Evolutionary conservation across 2,329 filamentous ascomycete species (phyloP), one percentile per base, ranked within the genome.

Genomic region (Fusarium humuli): DNA sequence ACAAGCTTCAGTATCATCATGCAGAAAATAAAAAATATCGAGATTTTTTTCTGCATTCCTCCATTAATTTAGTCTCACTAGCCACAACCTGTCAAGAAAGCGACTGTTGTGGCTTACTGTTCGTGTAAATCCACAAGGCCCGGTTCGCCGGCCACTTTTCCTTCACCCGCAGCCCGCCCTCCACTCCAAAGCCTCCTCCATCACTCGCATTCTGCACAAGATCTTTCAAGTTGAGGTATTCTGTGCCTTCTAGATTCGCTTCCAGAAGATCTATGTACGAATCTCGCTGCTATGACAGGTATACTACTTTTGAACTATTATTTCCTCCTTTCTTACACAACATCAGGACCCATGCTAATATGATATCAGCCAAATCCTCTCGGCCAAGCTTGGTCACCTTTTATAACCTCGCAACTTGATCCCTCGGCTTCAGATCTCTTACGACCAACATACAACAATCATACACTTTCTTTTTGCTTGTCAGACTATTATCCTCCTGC

Each of bases 111-210:
- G 63, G 63, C 63, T 67, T 20, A 25, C n/a, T 30, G 32, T 41
- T 23, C 32, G 55, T 67, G 48, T 67, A 72, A 73, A 70, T 73
- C 71, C 63, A 73, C 46, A 59, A 55, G 50, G 55, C 49, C 71
- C 57, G 60, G 71, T 73, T 73, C 71, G 71, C 66, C 69, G 69
- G 63, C 66, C 66, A 73, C 69, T 65, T 73, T 73, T 73, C 57
- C 68, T 60, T 65, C 68, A 44, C 54, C 60, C 44, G 55, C 58
- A 69, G 59, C 56, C 48, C 42, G 30, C 63, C 55, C 65, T 69
- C 59, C 58, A 62, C 55, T 57, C 41, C 41, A 42, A 65, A 71
- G 69, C 69, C 69, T 71, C 65, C 60, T 71, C 68, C 57, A 56
- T 67, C 62, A 67, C 69, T 70, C 34, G 61, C 69, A 48, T 69